Percentiles rank a stretch among this genome's conserved stretches.
Conservation (phyloP, 495 filamentous ascomycete genomes). For the Penicillium manginii region DNA sequence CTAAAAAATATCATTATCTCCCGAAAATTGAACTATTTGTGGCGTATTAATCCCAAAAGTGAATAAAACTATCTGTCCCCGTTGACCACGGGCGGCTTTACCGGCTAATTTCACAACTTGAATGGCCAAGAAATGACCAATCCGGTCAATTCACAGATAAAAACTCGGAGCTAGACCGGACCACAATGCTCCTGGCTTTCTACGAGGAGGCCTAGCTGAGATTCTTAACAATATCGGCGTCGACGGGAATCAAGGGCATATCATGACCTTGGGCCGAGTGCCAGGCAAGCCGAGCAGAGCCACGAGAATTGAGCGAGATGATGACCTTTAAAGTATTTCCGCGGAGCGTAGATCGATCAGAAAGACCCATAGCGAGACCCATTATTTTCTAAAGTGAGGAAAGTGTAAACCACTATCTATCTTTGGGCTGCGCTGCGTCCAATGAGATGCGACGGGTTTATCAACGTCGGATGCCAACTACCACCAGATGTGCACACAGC, state of each 20-base stretch:
- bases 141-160: too few species aligned
- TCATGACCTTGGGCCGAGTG: neutral
- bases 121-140: too few species aligned
- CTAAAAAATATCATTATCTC: too few species aligned
- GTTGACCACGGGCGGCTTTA: too few species aligned
- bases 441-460: conserved; percentile 29
- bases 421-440: conserved; percentile 11
- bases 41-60: too few species aligned
- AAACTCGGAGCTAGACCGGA: too few species aligned
- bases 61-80: too few species aligned
- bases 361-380: conserved; percentile 4
- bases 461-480: conserved; percentile 12
- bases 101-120: too few species aligned
- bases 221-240: neutral
- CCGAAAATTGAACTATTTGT: too few species aligned
- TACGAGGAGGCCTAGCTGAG: too few species aligned
- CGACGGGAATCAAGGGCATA: neutral
- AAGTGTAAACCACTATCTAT: conserved; percentile 16
- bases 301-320: neutral
- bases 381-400: neutral
- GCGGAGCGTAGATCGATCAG: conserved; percentile 25
- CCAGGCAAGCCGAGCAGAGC: neutral
- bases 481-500: neutral
- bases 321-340: conserved; percentile 28
- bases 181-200: too few species aligned